A percentile compares a stretch with the other conserved stretches of the same genome.
Conservation (phyloP, 768 basidiomycete species). For the Dioszegia aurantiaca region DNA sequence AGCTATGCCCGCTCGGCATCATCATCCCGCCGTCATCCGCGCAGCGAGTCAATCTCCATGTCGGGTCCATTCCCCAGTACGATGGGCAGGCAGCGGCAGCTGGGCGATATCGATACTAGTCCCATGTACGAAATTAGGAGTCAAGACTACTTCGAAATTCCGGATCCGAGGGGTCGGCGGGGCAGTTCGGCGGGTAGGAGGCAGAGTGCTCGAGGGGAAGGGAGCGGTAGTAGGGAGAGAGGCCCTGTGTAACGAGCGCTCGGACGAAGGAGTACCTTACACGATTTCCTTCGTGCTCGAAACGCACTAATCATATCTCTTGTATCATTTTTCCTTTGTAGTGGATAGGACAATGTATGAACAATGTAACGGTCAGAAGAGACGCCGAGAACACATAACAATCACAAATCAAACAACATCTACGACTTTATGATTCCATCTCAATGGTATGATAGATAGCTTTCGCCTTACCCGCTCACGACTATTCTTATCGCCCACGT, state of each 20-base stretch:
- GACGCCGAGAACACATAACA: too few species aligned
- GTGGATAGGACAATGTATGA: too few species aligned
- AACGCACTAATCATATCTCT: too few species aligned
- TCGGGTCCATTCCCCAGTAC: constrained; percentile 37
- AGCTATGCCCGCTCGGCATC: constrained; percentile 4
- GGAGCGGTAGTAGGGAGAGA: constrained; percentile 9
- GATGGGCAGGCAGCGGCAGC: constrained; percentile 18
- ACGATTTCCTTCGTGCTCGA: too few species aligned
- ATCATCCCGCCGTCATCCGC: constrained; percentile 6
- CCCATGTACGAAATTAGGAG: constrained; percentile 42
- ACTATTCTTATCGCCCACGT: too few species aligned
- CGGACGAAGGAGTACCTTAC: too few species aligned
- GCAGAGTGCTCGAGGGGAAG: background rate
- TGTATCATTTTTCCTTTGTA: too few species aligned
- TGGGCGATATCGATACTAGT: constrained; percentile 14
- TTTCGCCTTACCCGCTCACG: too few species aligned
- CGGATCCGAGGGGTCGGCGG: constrained; percentile 7
- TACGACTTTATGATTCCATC: too few species aligned
- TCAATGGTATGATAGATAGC: too few species aligned
- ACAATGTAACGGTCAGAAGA: too few species aligned
- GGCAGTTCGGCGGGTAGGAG: background rate
- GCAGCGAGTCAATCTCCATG: constrained; percentile 27
- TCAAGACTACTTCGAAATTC: constrained; percentile 31
- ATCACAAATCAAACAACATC: too few species aligned
- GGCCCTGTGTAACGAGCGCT: background rate